Conservation (phyloP, 2,329 filamentous ascomycete species). For the Fusarium nematophilum region DNA sequence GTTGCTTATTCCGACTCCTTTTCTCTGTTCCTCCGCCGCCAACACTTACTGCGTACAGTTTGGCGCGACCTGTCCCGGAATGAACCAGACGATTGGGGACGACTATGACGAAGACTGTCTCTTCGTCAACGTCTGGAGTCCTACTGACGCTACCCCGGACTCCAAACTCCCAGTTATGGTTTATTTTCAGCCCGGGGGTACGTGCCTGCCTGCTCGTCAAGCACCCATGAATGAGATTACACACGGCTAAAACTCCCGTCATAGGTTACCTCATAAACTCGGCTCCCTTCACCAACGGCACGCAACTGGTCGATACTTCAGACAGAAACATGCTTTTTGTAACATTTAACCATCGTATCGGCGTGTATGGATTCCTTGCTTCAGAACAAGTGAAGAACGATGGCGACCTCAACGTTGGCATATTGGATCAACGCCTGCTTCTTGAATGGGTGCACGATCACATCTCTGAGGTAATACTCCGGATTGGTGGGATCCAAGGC, state of each 20-base stretch:
- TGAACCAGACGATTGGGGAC: conserved; percentile 40
- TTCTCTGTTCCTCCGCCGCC: background rate
- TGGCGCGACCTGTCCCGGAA: conserved; percentile 57
- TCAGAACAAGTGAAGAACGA: conserved; percentile 64
- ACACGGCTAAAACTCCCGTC: conserved; percentile 5
- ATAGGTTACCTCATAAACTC: conserved; percentile 58
- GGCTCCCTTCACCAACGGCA: conserved; percentile 65
- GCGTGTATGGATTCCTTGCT: conserved; percentile 71
- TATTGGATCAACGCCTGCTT: conserved; percentile 71
- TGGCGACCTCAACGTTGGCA: conserved; percentile 71
- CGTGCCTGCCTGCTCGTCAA: conserved; percentile 3
- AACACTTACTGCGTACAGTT: conserved; percentile 48
- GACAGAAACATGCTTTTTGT: conserved; percentile 63
- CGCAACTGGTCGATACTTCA: conserved; percentile 57
- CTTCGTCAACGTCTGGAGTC: conserved; percentile 61
- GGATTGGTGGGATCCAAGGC: background rate
- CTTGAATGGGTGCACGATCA: conserved; percentile 71
- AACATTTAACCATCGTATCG: conserved; percentile 73
- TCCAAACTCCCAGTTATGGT: conserved; percentile 54
- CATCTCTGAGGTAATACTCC: conserved; percentile 58
- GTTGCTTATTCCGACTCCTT: conserved; percentile 37
- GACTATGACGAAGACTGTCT: conserved; percentile 58
- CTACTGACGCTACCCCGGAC: conserved; percentile 44
- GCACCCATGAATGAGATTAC: background rate
- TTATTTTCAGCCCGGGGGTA: conserved; percentile 58